These are phyloP conservation scores for Lotus japonicus DNA, from an alignment of 306 rosid species.

Conservation along the genomic window DNA sequence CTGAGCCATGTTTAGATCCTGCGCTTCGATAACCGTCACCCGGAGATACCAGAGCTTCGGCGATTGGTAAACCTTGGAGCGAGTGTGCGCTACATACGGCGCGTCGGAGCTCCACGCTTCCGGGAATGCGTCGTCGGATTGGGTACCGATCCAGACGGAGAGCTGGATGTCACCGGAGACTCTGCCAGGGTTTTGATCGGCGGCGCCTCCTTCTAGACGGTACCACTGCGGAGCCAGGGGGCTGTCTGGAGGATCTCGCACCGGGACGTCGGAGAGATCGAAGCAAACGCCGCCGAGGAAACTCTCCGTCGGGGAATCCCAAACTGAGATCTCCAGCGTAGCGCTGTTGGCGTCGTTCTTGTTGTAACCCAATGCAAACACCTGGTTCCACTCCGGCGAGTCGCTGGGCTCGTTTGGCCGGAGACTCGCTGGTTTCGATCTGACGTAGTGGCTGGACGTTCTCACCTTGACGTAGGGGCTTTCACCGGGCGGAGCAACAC, in stretches of 20 bases:
- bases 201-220: slow-evolving; percentile 34
- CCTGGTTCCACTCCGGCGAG: slow-evolving; percentile 83
- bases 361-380: slow-evolving; percentile 50
- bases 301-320: slow-evolving; percentile 56
- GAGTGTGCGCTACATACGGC: slow-evolving; percentile 39
- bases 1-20: slow-evolving; percentile 47
- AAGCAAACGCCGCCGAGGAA: slow-evolving; percentile 79
- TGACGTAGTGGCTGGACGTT: slow-evolving; percentile 31
- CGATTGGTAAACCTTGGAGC: slow-evolving; percentile 43
- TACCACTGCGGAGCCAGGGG: slow-evolving; percentile 54
- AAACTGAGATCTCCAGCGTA: slow-evolving; percentile 62
- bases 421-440: slow-evolving; percentile 45
- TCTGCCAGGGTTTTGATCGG: slow-evolving; percentile 24
- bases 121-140: slow-evolving; percentile 39
- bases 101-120: slow-evolving; percentile 40
- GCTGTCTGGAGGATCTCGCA: slow-evolving; percentile 43
- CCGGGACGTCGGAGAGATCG: slow-evolving; percentile 42
- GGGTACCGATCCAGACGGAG: slow-evolving; percentile 43
- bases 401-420: slow-evolving; percentile 57
- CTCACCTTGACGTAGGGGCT: slow-evolving; percentile 57
- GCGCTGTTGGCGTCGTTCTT: slow-evolving; percentile 42
- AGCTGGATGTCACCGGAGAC: slow-evolving; percentile 44
- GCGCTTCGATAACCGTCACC: slow-evolving; percentile 34
- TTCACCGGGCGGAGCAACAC: slow-evolving; percentile 40
- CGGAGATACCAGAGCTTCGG: slow-evolving; percentile 48